Conservation (phyloP, 441 rosid genomes). For the Eutrema salsugineum region DNA sequence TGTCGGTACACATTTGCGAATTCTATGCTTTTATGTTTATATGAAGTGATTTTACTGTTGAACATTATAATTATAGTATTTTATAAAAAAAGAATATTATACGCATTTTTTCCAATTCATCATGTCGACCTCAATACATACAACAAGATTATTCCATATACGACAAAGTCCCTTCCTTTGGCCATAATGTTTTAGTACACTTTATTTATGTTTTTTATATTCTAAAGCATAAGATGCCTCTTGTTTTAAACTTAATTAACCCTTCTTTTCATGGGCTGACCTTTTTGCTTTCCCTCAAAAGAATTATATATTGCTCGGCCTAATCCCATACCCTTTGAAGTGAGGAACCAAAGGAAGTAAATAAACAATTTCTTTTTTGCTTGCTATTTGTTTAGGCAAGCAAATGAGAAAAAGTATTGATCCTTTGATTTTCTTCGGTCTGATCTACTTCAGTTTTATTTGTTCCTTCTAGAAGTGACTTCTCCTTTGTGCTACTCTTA, state of each 20-base stretch:
- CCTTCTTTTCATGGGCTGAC: conserved; percentile 19
- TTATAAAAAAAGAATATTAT: too few relatives aligned
- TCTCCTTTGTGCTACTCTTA: conserved; percentile 13
- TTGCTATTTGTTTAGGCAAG: neutral
- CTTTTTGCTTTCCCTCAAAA: conserved; percentile 2
- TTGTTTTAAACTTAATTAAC: conserved; percentile 13
- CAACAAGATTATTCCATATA: neutral
- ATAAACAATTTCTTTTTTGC: neutral
- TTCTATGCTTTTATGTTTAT: neutral
- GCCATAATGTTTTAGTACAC: conserved; percentile 4
- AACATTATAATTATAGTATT: conserved; percentile 6
- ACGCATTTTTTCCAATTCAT: neutral
- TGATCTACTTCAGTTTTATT: neutral
- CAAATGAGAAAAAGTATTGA: neutral
- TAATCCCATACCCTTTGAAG: conserved; percentile 16
- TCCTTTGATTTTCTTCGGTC: neutral
- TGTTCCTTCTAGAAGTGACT: neutral
- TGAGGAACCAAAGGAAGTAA: conserved; percentile 11
- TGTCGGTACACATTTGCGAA: neutral
- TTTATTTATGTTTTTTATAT: neutral
- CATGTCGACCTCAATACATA: neutral
- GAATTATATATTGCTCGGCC: conserved; percentile 9
- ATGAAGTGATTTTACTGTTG: neutral
- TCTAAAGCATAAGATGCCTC: conserved; percentile 26
- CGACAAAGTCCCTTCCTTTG: conserved; percentile 2